Evolutionary conservation across 2,329 filamentous ascomycete genomes (phyloP), one percentile per base, ranked within the genome.

Genomic region (Hypoxylon sp.): DNA sequence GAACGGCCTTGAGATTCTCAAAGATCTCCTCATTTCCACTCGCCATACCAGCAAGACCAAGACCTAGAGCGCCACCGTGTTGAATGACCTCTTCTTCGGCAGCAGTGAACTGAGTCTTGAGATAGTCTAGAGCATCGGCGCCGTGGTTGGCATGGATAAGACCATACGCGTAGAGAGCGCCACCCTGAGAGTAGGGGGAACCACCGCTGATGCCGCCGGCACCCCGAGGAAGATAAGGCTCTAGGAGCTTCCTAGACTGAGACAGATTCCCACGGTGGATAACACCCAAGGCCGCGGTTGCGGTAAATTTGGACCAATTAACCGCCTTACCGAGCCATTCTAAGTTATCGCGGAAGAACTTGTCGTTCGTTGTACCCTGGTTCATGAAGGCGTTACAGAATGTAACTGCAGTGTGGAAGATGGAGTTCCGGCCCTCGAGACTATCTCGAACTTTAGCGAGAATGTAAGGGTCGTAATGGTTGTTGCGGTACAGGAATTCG

Each of bases 301-400:
- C 96, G 0, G 96, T 98, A 79, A 99, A 99, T 80, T 99, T 99
- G 68, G 94, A 98, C 96, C 96, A 99, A 83, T 99, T 99, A 52
- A 98, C 94, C 27, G 96, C 96, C 84, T 98, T 99, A 67, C 95
- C 94, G 2, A 99, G 84, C 96, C 96, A 99, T 73, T 99, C 96
- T 24, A 99, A 83, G 78, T 99, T 99, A 77, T 98, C 94, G 6
- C 97, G 89, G 89, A 99, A 98, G 83, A 99, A 99, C 77, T 95
- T 97, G 82, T 99, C 96, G 75, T 97, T 96, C 0, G 95, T 98
- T 0, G 96, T 99, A 65, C 96, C 97, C 59, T 97, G 94, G 79
- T 99, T 97, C 96, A 99, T 99, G 80, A 99, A 98, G 10, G 94
- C 96, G 76, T 98, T 98, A 77, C 95, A 96, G 76, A 99, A 96